Percentiles rank a stretch among this genome's conserved stretches.
Conservation (phyloP, 768 basidiomycete species). For the Strobilomyces confusus region DNA sequence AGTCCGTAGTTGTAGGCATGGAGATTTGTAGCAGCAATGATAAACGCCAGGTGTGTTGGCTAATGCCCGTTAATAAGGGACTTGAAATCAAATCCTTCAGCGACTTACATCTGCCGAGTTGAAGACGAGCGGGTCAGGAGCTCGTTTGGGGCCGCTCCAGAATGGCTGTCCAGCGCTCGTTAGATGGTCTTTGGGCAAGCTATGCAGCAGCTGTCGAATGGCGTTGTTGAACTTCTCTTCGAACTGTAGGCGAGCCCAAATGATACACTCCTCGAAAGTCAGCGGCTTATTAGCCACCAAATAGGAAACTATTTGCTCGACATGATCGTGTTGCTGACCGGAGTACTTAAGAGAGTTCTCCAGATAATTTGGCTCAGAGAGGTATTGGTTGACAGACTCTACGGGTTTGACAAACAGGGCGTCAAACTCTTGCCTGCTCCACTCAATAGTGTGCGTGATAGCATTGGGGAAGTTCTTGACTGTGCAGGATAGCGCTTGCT, state of each 20-base stretch:
- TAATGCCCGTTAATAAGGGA: constrained; percentile 31
- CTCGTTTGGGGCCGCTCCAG: constrained; percentile 98
- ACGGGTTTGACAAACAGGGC: constrained; percentile 90
- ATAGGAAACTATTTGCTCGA: constrained; percentile 84
- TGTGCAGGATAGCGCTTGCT: constrained; percentile 93
- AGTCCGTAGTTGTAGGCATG: constrained; percentile 98
- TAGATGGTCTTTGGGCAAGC: constrained; percentile 89
- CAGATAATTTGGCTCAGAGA: constrained; percentile 93
- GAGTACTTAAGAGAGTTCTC: constrained; percentile 88
- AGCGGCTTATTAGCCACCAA: constrained; percentile 90
- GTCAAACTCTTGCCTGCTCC: constrained; percentile 93
- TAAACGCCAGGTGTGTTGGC: constrained; percentile 83
- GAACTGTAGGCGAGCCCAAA: constrained; percentile 95
- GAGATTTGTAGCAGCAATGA: constrained; percentile 91
- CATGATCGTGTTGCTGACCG: constrained; percentile 86
- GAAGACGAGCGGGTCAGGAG: constrained; percentile 87
- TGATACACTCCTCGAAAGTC: constrained; percentile 95
- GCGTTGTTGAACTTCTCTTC: constrained; percentile 92
- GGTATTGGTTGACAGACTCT: constrained; percentile 92
- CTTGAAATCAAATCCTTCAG: background rate
- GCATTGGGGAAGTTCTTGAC: constrained; percentile 99
- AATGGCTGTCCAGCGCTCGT: constrained; percentile 94
- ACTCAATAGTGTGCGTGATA: constrained; percentile 98
- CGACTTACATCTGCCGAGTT: constrained; percentile 77
- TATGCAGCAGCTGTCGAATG: constrained; percentile 89